A percentile compares a stretch with the other conserved stretches of the same genome.
These are phyloP conservation scores for Alternaria solani DNA, from an alignment of 2,329 filamentous ascomycete genomes.

Conservation along the genomic window DNA sequence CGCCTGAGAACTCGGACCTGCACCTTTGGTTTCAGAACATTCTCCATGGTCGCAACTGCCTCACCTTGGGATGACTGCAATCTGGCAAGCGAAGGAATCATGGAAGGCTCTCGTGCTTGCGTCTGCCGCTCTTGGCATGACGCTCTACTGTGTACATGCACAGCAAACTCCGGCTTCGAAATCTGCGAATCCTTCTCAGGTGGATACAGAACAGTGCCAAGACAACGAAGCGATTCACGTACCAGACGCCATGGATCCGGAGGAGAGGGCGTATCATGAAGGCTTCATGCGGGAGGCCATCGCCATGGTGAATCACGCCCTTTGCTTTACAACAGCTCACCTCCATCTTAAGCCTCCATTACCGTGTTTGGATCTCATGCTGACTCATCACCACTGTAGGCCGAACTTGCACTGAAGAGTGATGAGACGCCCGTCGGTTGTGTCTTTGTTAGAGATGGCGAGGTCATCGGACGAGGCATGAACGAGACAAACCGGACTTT, in stretches of 20 bases:
- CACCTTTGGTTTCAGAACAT: constrained; percentile 31
- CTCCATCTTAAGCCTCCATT: background rate
- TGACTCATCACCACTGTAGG: constrained; percentile 61
- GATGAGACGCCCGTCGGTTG: constrained; percentile 98
- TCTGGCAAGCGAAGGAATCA: constrained; percentile 25
- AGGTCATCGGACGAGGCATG: constrained; percentile 88
- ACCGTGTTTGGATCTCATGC: constrained; percentile 12
- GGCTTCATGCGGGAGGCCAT: constrained; percentile 86
- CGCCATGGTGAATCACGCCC: constrained; percentile 70
- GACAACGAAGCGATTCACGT: constrained; percentile 34
- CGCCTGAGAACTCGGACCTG: constrained; percentile 27
- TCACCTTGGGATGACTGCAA: constrained; percentile 21
- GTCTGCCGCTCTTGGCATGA: constrained; percentile 32
- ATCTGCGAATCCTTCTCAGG: constrained; percentile 17
- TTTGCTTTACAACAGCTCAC: constrained; percentile 8
- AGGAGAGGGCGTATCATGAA: constrained; percentile 60
- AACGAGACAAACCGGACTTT: constrained; percentile 78
- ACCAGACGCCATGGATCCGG: constrained; percentile 41
- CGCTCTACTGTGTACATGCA: constrained; percentile 26
- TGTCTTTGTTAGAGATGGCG: constrained; percentile 82
- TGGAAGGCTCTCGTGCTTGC: constrained; percentile 31
- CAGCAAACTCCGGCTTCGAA: constrained; percentile 19
- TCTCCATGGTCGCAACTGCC: constrained; percentile 27
- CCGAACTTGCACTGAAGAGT: constrained; percentile 77
- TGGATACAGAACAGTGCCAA: constrained; percentile 35